These are phyloP conservation scores for Colletotrichum tanaceti DNA, from an alignment of 2,329 filamentous ascomycete genomes.

Conservation along the genomic window DNA sequence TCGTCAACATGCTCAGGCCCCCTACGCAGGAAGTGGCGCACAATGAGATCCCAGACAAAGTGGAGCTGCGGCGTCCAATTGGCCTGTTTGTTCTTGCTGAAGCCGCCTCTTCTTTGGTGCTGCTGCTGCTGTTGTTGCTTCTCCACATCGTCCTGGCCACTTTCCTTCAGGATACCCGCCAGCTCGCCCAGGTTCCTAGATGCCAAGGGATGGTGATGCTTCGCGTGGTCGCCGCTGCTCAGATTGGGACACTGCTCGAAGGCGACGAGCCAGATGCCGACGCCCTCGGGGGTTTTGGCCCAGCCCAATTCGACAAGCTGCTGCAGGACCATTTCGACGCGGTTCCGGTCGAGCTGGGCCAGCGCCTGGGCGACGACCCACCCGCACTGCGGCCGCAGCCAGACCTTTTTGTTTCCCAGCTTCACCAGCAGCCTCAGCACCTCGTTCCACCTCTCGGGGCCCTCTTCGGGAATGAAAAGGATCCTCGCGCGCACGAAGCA, in stretches of 20 bases:
- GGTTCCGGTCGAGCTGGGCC: constrained; percentile 63
- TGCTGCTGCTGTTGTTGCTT: constrained; percentile 46
- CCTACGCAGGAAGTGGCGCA: constrained; percentile 64
- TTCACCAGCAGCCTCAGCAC: constrained; percentile 80
- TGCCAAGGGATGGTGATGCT: constrained; percentile 84
- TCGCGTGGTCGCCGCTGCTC: constrained; percentile 61
- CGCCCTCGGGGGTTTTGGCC: constrained; percentile 85
- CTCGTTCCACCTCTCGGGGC: constrained; percentile 69
- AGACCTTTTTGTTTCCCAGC: constrained; percentile 83
- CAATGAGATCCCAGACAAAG: constrained; percentile 87
- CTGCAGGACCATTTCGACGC: constrained; percentile 65
- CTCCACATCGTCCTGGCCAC: constrained; percentile 61
- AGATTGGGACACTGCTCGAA: constrained; percentile 72
- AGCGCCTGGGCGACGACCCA: constrained; percentile 82
- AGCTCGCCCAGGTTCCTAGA: constrained; percentile 75
- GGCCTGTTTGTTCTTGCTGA: constrained; percentile 68
- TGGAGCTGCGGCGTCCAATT: constrained; percentile 84
- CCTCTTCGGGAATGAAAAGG: constrained; percentile 63
- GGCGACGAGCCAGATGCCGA: constrained; percentile 86
- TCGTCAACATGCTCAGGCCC: constrained; percentile 54
- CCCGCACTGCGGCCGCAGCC: constrained; percentile 89
- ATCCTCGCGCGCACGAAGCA: constrained; percentile 84
- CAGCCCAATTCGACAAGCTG: constrained; percentile 76
- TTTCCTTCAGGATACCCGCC: constrained; percentile 83
- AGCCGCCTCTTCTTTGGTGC: constrained; percentile 27